A percentile compares a stretch with the other conserved stretches of the same genome.
phyloP scores from a whole-genome alignment of 768 basidiomycete species.

The Coprinopsis sp. region DNA sequence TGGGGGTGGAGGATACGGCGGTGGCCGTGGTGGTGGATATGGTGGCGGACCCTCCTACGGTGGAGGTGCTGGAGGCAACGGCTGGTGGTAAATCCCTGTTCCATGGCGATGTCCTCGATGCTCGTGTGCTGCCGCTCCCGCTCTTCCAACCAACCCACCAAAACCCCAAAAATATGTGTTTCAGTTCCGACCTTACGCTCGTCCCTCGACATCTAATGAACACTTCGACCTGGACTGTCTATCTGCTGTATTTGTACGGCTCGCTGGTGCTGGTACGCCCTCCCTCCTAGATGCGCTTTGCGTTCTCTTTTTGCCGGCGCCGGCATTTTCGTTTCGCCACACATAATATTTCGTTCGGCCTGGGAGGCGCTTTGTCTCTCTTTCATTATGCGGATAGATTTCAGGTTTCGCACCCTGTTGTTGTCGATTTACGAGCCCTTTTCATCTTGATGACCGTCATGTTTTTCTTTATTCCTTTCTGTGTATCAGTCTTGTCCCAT shows the following conservation, averaged over 20 bases:
- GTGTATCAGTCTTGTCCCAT: constrained; percentile 2
- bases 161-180: background rate
- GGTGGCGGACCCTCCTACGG: constrained; percentile 5
- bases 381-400: too few species aligned
- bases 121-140: constrained; percentile 6
- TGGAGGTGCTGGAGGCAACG: constrained; percentile 23
- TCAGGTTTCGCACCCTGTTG: background rate
- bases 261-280: background rate
- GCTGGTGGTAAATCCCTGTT: constrained; percentile 40
- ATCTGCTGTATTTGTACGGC: background rate
- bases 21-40: constrained; percentile 23
- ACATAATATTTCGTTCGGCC: too few species aligned
- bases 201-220: background rate
- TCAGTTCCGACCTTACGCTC: background rate
- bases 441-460: background rate
- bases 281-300: background rate
- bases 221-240: background rate
- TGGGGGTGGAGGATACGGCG: constrained; percentile 25
- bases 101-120: constrained; percentile 3
- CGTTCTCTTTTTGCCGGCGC: background rate
- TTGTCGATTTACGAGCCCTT: background rate
- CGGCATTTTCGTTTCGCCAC: too few species aligned
- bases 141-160: background rate
- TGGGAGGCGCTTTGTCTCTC: too few species aligned
- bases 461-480: background rate